Conservation (phyloP, 1,284 basidiomycete species). For the Puccinia triticina region DNA sequence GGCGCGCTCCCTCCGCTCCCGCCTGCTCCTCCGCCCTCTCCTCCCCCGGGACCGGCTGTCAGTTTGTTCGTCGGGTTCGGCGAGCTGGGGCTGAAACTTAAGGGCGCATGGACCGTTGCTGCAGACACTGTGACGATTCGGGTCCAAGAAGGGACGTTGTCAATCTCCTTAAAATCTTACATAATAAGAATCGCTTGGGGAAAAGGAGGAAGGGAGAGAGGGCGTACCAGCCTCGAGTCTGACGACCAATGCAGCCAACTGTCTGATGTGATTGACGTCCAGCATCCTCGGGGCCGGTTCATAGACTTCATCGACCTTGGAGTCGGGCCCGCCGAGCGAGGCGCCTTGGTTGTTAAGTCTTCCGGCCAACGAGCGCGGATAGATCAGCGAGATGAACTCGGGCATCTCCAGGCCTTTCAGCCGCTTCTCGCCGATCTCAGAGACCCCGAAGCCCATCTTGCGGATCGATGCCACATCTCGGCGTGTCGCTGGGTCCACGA, state of each 20-base stretch:
- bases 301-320: slow-evolving; percentile 57
- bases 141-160: slow-evolving; percentile 53
- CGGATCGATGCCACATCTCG: slow-evolving; percentile 70
- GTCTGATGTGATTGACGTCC: slow-evolving; percentile 73
- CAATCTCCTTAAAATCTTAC: slow-evolving; percentile 24
- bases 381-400: slow-evolving; percentile 81
- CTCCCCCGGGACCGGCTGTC: not conserved
- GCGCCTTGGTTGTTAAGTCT: slow-evolving; percentile 64
- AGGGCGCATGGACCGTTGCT: slow-evolving; percentile 40
- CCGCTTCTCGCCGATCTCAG: slow-evolving; percentile 82
- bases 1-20: not conserved
- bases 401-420: slow-evolving; percentile 84
- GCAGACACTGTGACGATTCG: slow-evolving; percentile 40
- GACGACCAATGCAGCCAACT: slow-evolving; percentile 75
- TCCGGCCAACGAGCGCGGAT: slow-evolving; percentile 75
- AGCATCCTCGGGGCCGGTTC: slow-evolving; percentile 67
- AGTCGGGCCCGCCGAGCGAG: slow-evolving; percentile 48
- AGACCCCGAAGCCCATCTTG: slow-evolving; percentile 73
- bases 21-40: not conserved
- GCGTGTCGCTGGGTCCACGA: slow-evolving; percentile 57
- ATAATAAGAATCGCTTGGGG: slow-evolving; percentile 64
- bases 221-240: slow-evolving; percentile 72
- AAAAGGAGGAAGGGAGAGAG: slow-evolving; percentile 65
- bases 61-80: slow-evolving; percentile 12
- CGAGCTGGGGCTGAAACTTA: slow-evolving; percentile 28